Percentiles rank a stretch among this genome's conserved stretches.
phyloP scores from a whole-genome alignment of 2,329 filamentous ascomycete genomes.

The Ceratocystis colombiana region DNA sequence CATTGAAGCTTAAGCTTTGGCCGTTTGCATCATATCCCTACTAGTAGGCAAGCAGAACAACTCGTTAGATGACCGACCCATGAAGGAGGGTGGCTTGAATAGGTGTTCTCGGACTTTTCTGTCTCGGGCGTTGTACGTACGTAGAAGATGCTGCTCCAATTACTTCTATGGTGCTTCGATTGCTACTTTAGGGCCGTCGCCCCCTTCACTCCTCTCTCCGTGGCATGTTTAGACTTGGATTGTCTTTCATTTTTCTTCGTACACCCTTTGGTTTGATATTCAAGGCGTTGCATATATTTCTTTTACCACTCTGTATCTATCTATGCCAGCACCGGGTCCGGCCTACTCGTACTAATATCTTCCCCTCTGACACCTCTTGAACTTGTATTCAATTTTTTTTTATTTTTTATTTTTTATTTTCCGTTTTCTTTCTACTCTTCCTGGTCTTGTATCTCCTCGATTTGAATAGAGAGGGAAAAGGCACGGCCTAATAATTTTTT shows the following conservation, averaged over 20 bases:
- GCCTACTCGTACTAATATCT: background rate
- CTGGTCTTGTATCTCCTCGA: background rate
- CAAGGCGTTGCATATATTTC: background rate
- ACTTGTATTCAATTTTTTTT: background rate
- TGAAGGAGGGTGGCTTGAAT: constrained; percentile 6
- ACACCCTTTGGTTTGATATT: background rate
- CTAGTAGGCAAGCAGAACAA: background rate
- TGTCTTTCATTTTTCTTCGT: constrained; percentile 11
- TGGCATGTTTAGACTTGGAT: background rate
- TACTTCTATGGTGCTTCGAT: constrained; percentile 9
- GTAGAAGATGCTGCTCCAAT: background rate
- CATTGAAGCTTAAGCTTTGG: constrained; percentile 17
- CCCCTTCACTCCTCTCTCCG: background rate
- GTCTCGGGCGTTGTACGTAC: constrained; percentile 1
- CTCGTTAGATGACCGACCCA: background rate
- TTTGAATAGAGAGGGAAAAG: background rate
- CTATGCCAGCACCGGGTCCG: background rate
- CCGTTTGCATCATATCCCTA: constrained; percentile 12
- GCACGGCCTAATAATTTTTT: background rate
- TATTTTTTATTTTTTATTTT: background rate
- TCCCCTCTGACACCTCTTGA: too few relatives aligned
- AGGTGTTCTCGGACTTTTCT: constrained; percentile 9
- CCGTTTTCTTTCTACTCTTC: background rate
- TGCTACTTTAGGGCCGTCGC: constrained; percentile 2
- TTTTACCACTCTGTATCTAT: background rate